Percentiles rank a stretch among this genome's conserved stretches.
Conservation (phyloP, 192 early-diverging fungal species). For the Coemansia sp. region DNA sequence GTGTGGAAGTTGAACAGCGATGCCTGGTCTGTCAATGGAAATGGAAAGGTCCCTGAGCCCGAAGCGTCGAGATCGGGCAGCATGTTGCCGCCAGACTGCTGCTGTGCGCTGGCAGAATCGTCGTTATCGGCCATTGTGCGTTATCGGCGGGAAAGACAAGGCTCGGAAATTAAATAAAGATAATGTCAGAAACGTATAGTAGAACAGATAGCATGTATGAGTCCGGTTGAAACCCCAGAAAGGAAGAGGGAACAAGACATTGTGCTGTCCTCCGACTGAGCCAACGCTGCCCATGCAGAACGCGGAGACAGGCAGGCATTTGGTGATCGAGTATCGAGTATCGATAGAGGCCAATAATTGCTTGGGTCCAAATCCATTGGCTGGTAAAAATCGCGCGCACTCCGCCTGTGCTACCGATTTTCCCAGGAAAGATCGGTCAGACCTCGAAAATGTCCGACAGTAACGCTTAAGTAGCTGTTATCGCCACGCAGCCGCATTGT, state of each 20-base stretch:
- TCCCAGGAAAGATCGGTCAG: background rate
- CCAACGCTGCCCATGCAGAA: background rate
- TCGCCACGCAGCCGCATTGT: conserved; percentile 5
- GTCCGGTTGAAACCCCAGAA: background rate
- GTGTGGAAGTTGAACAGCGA: conserved; percentile 56
- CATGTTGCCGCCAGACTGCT: background rate
- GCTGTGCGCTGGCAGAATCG: conserved; percentile 7
- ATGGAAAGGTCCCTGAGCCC: conserved; percentile 39
- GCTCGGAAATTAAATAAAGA: background rate
- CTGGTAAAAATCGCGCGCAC: conserved; percentile 40
- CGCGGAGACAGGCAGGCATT: background rate
- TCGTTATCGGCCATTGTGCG: conserved; percentile 9
- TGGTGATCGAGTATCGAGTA: background rate
- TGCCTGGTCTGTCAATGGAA: conserved; percentile 45
- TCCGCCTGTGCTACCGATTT: background rate
- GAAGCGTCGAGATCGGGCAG: conserved; percentile 21
- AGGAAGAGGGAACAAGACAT: background rate
- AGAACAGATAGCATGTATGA: background rate
- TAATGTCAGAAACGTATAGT: conserved; percentile 1
- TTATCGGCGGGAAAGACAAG: background rate
- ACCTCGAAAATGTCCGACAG: background rate
- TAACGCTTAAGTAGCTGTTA: background rate
- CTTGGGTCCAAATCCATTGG: conserved; percentile 27
- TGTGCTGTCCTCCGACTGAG: background rate
- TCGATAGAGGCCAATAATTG: background rate